These are phyloP conservation scores for Coriaria nepalensis DNA, from an alignment of 306 rosid genomes.

Conservation along the genomic window DNA sequence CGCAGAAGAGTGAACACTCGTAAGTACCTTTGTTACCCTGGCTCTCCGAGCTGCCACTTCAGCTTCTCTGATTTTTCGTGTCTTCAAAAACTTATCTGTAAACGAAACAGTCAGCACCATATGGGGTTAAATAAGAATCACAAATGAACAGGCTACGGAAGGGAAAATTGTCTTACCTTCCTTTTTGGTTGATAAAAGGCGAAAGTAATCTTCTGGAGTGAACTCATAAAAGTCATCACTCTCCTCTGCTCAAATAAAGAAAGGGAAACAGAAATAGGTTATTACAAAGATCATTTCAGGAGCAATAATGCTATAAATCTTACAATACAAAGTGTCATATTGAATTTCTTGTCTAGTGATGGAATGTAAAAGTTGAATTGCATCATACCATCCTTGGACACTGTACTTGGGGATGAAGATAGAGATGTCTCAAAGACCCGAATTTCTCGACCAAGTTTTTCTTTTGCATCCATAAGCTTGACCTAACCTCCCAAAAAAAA, in stretches of 20 bases:
- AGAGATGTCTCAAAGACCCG: slow-evolving; percentile 52
- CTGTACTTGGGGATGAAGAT: slow-evolving; percentile 33
- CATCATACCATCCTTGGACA: slow-evolving; percentile 28
- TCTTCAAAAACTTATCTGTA: slow-evolving; percentile 68
- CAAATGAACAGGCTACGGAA: not conserved
- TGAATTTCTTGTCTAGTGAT: not conserved
- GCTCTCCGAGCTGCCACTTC: slow-evolving; percentile 78
- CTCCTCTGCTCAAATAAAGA: slow-evolving; percentile 35
- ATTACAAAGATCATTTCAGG: too few species aligned
- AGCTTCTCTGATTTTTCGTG: slow-evolving; percentile 72
- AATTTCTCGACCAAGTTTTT: slow-evolving; percentile 59
- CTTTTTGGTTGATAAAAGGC: slow-evolving; percentile 43
- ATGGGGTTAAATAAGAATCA: not conserved
- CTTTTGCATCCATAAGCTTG: slow-evolving; percentile 39
- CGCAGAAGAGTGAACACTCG: not conserved
- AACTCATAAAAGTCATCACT: slow-evolving; percentile 62
- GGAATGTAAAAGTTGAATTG: not conserved
- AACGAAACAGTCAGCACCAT: not conserved
- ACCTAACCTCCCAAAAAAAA: slow-evolving; percentile 29
- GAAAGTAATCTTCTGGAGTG: slow-evolving; percentile 61
- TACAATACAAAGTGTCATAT: not conserved
- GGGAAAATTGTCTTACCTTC: slow-evolving; percentile 36
- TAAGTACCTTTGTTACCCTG: slow-evolving; percentile 52
- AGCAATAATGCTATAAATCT: not conserved
- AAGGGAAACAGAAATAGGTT: slow-evolving; percentile 5